Percentiles rank a stretch among this genome's conserved stretches.
phyloP scores from a whole-genome alignment of 179 eudicot genomes.

The Monotropa hypopitys region DNA sequence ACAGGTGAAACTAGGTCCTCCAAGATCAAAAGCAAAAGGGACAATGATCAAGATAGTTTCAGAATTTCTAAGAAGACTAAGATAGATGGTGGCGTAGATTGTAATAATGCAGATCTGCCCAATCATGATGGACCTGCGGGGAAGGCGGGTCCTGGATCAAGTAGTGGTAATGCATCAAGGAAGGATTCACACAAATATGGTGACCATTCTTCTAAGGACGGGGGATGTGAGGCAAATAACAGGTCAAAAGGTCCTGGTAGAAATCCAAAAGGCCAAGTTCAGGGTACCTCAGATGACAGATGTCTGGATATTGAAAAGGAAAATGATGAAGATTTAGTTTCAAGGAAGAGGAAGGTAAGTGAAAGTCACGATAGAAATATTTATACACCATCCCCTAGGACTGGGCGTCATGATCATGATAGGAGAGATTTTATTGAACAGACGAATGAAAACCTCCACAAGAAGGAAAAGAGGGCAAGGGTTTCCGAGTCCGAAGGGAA shows the following conservation, averaged over 20 bases:
- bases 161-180: slow-evolving; percentile 26
- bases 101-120: slow-evolving; percentile 30
- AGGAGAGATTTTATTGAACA: slow-evolving; percentile 21
- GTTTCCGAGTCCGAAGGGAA: slow-evolving; percentile 48
- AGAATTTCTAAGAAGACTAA: slow-evolving; percentile 56
- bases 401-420: slow-evolving; percentile 7
- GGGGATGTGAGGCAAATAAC: slow-evolving; percentile 23
- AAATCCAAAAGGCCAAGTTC: slow-evolving; percentile 21
- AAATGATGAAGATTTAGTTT: slow-evolving; percentile 20
- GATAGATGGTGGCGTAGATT: slow-evolving; percentile 19
- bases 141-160: slow-evolving; percentile 29
- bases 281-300: slow-evolving; percentile 25
- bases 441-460: slow-evolving; percentile 31
- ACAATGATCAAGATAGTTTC: slow-evolving; percentile 33
- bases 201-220: slow-evolving; percentile 25
- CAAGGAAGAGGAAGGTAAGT: slow-evolving; percentile 51
- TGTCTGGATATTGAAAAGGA: slow-evolving; percentile 21
- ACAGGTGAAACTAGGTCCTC: slow-evolving; percentile 45
- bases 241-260: slow-evolving; percentile 11
- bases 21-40: slow-evolving; percentile 42
- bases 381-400: slow-evolving; percentile 12
- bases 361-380: slow-evolving; percentile 22
- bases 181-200: slow-evolving; percentile 26
- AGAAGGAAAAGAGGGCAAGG: slow-evolving; percentile 54
- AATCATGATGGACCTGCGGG: slow-evolving; percentile 28